Percentiles rank a stretch among this genome's conserved stretches.
These are phyloP conservation scores for Fusarium coffeatum DNA, from an alignment of 2,329 filamentous ascomycete genomes.

Conservation along the genomic window DNA sequence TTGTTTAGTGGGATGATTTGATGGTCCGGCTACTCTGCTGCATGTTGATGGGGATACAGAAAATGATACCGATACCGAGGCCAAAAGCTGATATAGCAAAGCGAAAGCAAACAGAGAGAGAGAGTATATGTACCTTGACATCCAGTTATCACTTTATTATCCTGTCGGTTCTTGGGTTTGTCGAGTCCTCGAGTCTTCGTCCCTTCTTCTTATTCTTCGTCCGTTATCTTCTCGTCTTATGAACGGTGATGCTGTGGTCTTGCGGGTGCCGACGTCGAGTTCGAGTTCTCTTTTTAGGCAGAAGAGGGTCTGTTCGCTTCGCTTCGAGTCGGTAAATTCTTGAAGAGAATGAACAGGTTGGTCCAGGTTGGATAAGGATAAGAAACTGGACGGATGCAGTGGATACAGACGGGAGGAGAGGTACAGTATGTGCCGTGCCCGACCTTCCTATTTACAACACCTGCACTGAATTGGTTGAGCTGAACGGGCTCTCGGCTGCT, in stretches of 20 bases:
- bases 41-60: slow-evolving; percentile 30
- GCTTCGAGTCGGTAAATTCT: slow-evolving; percentile 44
- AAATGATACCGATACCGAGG: slow-evolving; percentile 22
- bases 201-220: not conserved
- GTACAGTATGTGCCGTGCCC: slow-evolving; percentile 22
- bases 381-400: slow-evolving; percentile 33
- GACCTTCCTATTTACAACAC: slow-evolving; percentile 41
- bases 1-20: slow-evolving; percentile 27
- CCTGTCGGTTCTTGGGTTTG: slow-evolving; percentile 14
- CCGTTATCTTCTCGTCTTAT: slow-evolving; percentile 13
- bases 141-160: slow-evolving; percentile 12
- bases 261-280: slow-evolving; percentile 37
- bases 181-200: not conserved
- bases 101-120: not conserved
- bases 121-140: slow-evolving; percentile 24
- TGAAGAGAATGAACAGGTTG: slow-evolving; percentile 34
- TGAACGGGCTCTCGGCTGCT: slow-evolving; percentile 27
- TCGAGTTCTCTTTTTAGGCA: slow-evolving; percentile 43
- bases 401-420: slow-evolving; percentile 26
- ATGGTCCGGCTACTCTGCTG: slow-evolving; percentile 10
- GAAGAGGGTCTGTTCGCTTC: slow-evolving; percentile 41
- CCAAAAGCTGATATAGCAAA: slow-evolving; percentile 7
- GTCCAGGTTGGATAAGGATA: slow-evolving; percentile 39
- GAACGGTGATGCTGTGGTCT: slow-evolving; percentile 23
- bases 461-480: slow-evolving; percentile 7